Evolutionary conservation across 768 basidiomycete species (phyloP), one percentile per base, ranked within the genome.

Genomic region (Lactarius akahatsu): DNA sequence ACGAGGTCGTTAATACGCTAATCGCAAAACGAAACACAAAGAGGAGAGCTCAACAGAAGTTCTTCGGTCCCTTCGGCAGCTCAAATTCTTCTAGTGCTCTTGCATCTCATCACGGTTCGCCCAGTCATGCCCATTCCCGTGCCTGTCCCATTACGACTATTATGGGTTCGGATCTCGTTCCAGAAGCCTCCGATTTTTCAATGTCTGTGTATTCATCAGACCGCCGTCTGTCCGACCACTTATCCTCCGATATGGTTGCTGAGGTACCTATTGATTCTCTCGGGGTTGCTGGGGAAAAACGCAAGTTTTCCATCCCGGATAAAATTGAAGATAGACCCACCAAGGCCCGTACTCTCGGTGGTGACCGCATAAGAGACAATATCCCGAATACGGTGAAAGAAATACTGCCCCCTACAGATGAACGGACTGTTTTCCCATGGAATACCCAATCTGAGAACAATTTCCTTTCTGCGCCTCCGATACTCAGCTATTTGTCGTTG

Each of bases 21-120:
- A 86, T 92, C 9, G 90, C 90, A 58, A 91, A 91, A 74, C 84
- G 90, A 63, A 85, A 81, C 61, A 73, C 75, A 20, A 74, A 72
- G 47, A 82, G 78, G 74, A 83, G 90, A 59, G 80, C 81, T n/a
- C 82, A 81, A 68, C 82, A 83, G 30, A 73, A 78, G 26, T 77
- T 78, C 70, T 70, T 79, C 57, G 77, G 78, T 0, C 66, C 71
- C 28, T 45, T 73, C 8, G 69, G 67, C 9, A 76, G 76, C 13
- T 69, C 74, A 6, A 59, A 54, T 40, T 18, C 61, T 56, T 36
- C 68, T 16, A 28, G 55, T n/a, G 9, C 56, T 34, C 54, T 57
- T 55, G 50, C 59, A 36, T 23, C 63, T n/a, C 54, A 45, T 23
- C 63, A 45, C 57, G 55, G 52, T 43, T 57, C 63, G 41, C 36